phyloP scores from a whole-genome alignment of 164 flowering plant genomes.

The Dillenia suffruticosa region DNA sequence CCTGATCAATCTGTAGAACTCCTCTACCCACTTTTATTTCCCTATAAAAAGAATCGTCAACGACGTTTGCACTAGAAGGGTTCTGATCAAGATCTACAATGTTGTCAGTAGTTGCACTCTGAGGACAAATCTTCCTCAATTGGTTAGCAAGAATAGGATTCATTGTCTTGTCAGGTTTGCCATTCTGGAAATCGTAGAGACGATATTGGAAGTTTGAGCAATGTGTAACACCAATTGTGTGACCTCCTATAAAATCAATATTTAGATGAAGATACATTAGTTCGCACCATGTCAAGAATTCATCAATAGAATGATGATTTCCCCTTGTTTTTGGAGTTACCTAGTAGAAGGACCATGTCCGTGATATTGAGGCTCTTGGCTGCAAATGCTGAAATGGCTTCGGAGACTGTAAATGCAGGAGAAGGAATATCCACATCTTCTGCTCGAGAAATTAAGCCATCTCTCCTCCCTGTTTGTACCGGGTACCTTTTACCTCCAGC shows the following conservation, averaged over 20 bases:
- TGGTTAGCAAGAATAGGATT: slow-evolving; percentile 7
- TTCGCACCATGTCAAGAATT: neutral
- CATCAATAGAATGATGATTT: neutral
- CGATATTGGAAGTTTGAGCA: slow-evolving; percentile 36
- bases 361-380: slow-evolving; percentile 18
- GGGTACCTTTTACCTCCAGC: slow-evolving; percentile 22
- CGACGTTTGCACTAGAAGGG: slow-evolving; percentile 6
- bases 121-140: slow-evolving; percentile 25
- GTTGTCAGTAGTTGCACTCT: slow-evolving; percentile 5
- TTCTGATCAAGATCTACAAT: slow-evolving; percentile 27
- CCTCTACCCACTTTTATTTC: slow-evolving; percentile 25
- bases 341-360: slow-evolving; percentile 42
- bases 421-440: slow-evolving; percentile 31
- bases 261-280: neutral
- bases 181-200: slow-evolving; percentile 39
- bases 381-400: slow-evolving; percentile 23
- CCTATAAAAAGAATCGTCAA: slow-evolving; percentile 31
- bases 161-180: slow-evolving; percentile 48
- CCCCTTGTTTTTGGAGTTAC: slow-evolving; percentile 3
- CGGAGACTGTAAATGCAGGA: slow-evolving; percentile 22
- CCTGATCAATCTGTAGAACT: slow-evolving; percentile 41
- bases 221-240: slow-evolving; percentile 51
- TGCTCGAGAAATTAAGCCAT: slow-evolving; percentile 28
- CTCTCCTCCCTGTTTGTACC: slow-evolving; percentile 41
- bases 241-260: slow-evolving; percentile 32